Percentiles rank a stretch among this genome's conserved stretches.
Conservation (phyloP, 306 rosid species). For the Vigna radiata region DNA sequence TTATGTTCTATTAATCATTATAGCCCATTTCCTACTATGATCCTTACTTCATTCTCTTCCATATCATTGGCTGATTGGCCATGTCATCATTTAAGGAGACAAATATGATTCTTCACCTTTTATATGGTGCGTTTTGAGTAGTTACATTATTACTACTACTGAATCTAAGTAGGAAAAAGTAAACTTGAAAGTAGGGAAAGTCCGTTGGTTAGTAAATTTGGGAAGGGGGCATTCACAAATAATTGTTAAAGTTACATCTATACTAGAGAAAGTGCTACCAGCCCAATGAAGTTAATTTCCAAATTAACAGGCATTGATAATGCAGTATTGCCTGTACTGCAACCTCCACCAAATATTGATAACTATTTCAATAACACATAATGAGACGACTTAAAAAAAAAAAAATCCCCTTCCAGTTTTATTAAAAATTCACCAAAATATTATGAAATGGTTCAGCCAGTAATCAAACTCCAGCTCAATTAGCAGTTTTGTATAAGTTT, state of each 20-base stretch:
- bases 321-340: slow-evolving; percentile 4
- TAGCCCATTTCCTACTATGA: background rate
- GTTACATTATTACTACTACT: slow-evolving; percentile 29
- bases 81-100: slow-evolving; percentile 18
- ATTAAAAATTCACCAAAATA: slow-evolving; percentile 15
- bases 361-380: slow-evolving; percentile 15
- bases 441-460: slow-evolving; percentile 33
- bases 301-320: slow-evolving; percentile 7
- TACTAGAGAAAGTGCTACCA: background rate
- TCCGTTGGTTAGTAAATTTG: background rate
- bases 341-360: slow-evolving; percentile 2
- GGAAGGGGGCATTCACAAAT: background rate
- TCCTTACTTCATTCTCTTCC: slow-evolving; percentile 6
- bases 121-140: background rate
- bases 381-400: background rate
- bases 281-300: slow-evolving; percentile 2
- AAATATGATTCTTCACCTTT: slow-evolving; percentile 1
- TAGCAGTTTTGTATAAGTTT: slow-evolving; percentile 12
- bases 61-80: slow-evolving; percentile 23
- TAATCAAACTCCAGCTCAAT: slow-evolving; percentile 2
- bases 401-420: background rate
- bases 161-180: slow-evolving; percentile 12
- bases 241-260: background rate
- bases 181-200: background rate
- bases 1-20: slow-evolving; percentile 8